Conservation (phyloP, 805 yeast species). For the Helenozyma rhizophorensis region DNA sequence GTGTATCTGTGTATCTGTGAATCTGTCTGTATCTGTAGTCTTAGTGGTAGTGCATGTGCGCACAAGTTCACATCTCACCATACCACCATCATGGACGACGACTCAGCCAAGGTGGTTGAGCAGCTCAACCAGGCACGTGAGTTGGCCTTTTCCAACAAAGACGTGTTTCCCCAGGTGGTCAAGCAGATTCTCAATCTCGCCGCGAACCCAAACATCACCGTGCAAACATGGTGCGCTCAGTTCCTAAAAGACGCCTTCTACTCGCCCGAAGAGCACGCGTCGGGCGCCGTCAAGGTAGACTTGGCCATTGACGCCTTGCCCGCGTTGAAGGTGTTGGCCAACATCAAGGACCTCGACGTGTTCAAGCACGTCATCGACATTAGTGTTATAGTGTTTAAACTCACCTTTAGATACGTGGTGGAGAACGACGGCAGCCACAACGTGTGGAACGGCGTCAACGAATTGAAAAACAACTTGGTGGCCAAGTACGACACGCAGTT, state of each 20-base stretch:
- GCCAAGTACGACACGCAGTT: conserved; percentile 53
- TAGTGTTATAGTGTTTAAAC: conserved; percentile 38
- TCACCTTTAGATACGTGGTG: conserved; percentile 43
- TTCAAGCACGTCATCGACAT: conserved; percentile 31
- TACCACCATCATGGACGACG: conserved; percentile 14
- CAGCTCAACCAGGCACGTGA: conserved; percentile 37
- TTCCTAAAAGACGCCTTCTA: conserved; percentile 37
- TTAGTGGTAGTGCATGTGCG: too few species aligned
- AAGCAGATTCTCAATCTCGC: conserved; percentile 38
- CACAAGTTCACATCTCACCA: too few species aligned
- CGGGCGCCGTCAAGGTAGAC: conserved; percentile 28
- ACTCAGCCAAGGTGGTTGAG: conserved; percentile 15
- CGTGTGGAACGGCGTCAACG: conserved; percentile 54
- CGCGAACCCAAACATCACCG: conserved; percentile 27
- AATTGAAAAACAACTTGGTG: conserved; percentile 57
- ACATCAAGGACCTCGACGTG: conserved; percentile 26
- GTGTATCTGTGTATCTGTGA: too few species aligned
- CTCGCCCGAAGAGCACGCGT: conserved; percentile 21
- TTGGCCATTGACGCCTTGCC: conserved; percentile 39
- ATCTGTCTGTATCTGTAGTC: too few species aligned
- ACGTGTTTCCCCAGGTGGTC: conserved; percentile 39
- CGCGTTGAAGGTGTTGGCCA: conserved; percentile 23
- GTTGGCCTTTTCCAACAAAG: conserved; percentile 27
- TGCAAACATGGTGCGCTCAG: conserved; percentile 39
- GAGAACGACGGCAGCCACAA: conserved; percentile 41